Evolutionary conservation across 2,329 filamentous ascomycete genomes (phyloP).

Genomic region (Aureobasidium zeae): DNA sequence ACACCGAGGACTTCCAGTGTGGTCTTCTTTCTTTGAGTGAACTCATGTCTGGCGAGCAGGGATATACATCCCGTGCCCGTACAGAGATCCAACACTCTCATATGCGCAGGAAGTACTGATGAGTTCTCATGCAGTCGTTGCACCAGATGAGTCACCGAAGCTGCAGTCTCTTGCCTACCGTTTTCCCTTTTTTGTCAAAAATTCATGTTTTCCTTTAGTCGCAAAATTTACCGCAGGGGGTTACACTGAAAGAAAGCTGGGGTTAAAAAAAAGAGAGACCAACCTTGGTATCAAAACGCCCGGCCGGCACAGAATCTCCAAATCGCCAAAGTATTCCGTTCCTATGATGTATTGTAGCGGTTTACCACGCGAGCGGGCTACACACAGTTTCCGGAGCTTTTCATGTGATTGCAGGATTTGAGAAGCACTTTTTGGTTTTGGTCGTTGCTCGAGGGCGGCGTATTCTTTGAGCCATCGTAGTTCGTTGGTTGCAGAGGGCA

Average conservation of each 20-base stretch:
- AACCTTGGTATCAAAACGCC: slow-evolving; percentile 80
- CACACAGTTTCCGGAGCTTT: slow-evolving; percentile 28
- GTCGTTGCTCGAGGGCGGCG: slow-evolving; percentile 19
- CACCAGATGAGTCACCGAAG: slow-evolving; percentile 30
- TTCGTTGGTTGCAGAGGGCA: slow-evolving; percentile 58
- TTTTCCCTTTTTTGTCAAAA: no score
- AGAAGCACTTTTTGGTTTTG: background rate
- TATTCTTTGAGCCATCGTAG: slow-evolving; percentile 64
- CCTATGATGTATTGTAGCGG: slow-evolving; percentile 88
- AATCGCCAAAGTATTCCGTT: slow-evolving; percentile 73
- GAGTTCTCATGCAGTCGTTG: slow-evolving; percentile 22
- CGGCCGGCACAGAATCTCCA: slow-evolving; percentile 66
- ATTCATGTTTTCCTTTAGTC: no score
- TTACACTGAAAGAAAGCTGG: no score
- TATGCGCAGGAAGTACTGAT: slow-evolving; percentile 12
- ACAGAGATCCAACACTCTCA: slow-evolving; percentile 75
- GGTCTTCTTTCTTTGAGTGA: slow-evolving; percentile 31
- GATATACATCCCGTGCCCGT: slow-evolving; percentile 88
- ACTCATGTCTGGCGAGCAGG: slow-evolving; percentile 59
- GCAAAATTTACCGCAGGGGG: no score
- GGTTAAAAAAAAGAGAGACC: no score
- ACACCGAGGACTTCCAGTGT: slow-evolving; percentile 53
- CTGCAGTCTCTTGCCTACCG: slow-evolving; percentile 39
- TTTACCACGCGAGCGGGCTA: slow-evolving; percentile 47
- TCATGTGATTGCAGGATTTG: slow-evolving; percentile 18